A percentile compares a stretch with the other conserved stretches of the same genome.
Conservation (phyloP, 495 filamentous ascomycete species). For the Tuber microsphaerosporum region DNA sequence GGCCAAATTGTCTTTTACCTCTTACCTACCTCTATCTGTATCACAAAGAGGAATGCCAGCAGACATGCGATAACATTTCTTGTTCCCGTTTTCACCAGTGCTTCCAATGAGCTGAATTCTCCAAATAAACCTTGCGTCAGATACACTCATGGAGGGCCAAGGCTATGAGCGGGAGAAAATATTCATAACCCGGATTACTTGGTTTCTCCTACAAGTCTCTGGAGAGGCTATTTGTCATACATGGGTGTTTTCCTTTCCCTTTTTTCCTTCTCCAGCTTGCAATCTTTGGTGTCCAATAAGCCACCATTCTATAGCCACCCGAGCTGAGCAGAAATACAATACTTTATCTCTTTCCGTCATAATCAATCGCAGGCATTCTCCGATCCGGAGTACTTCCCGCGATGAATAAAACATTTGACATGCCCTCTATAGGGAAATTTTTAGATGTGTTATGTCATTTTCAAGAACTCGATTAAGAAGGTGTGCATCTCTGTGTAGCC, state of each 20-base stretch:
- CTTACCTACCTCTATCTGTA: neutral
- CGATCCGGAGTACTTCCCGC: constrained; percentile 3
- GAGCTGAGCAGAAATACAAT: neutral
- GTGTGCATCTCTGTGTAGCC: neutral
- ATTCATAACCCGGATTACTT: neutral
- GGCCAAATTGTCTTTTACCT: neutral
- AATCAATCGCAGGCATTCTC: neutral
- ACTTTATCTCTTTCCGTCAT: neutral
- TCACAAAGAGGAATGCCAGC: neutral
- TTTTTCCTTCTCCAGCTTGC: neutral
- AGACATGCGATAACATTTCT: neutral
- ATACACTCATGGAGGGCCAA: neutral
- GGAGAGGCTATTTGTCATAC: neutral
- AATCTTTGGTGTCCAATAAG: neutral
- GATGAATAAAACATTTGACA: neutral
- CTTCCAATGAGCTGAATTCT: neutral
- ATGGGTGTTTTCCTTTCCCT: neutral
- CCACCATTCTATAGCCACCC: neutral
- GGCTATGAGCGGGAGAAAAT: neutral
- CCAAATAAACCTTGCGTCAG: neutral
- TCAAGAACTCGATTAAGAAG: neutral
- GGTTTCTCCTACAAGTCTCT: neutral
- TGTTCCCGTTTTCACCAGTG: neutral
- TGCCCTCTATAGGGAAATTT: neutral
- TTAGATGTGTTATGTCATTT: neutral